phyloP scores from a whole-genome alignment of 2,329 filamentous ascomycete genomes.

The Aspergillus sp. region DNA sequence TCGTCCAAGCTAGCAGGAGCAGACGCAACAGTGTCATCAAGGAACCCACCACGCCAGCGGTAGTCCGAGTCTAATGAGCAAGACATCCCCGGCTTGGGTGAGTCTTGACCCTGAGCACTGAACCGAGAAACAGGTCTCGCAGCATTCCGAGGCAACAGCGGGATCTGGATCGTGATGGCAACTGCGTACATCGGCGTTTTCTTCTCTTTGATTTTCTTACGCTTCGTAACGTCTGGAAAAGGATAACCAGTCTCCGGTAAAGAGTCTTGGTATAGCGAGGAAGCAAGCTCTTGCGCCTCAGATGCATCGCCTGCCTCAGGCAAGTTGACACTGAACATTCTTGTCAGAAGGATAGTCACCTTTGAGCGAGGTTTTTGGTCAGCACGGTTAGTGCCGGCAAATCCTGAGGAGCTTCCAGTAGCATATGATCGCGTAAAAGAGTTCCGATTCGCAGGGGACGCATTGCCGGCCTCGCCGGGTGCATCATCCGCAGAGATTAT shows the following conservation, averaged over 20 bases:
- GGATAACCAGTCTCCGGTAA: constrained; percentile 37
- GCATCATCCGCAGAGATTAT: constrained; percentile 50
- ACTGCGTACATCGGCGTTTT: constrained; percentile 62
- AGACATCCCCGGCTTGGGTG: constrained; percentile 34
- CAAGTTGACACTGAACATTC: constrained; percentile 59
- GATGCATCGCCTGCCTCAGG: constrained; percentile 45
- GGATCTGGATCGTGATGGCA: constrained; percentile 57
- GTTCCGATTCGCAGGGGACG: constrained; percentile 32
- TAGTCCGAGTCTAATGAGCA: constrained; percentile 45
- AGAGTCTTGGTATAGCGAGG: constrained; percentile 33
- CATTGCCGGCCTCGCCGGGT: constrained; percentile 21
- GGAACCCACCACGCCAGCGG: constrained; percentile 36
- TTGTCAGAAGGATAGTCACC: constrained; percentile 57
- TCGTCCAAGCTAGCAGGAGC: constrained; percentile 53
- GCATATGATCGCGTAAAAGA: constrained; percentile 41
- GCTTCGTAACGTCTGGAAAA: constrained; percentile 40
- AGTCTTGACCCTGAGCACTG: constrained; percentile 33
- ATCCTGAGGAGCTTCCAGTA: constrained; percentile 35
- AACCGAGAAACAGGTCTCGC: constrained; percentile 38
- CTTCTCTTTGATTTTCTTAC: constrained; percentile 50
- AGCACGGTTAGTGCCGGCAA: constrained; percentile 22
- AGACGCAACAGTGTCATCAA: constrained; percentile 44
- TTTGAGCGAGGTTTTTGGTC: constrained; percentile 44
- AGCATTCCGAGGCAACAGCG: constrained; percentile 37
- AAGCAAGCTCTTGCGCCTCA: constrained; percentile 35